These are phyloP conservation scores for Botrytis deweyae DNA, from an alignment of 2,329 filamentous ascomycete species.

Conservation along the genomic window DNA sequence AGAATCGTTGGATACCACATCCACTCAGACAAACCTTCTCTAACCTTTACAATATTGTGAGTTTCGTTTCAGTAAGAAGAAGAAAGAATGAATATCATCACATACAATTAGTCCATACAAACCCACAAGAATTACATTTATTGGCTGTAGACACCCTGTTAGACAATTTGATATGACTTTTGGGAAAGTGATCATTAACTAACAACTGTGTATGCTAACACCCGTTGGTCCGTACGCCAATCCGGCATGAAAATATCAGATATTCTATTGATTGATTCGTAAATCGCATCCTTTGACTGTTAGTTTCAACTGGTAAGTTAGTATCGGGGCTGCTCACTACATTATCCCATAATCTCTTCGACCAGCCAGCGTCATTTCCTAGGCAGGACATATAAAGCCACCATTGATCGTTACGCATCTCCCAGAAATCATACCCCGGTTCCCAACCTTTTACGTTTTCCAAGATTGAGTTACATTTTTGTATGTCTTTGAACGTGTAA, in stretches of 20 bases:
- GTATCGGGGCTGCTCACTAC: neutral
- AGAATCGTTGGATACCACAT: neutral
- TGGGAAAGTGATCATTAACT: neutral
- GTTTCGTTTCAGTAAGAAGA: neutral
- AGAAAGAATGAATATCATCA: neutral
- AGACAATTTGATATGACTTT: neutral
- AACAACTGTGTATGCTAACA: neutral
- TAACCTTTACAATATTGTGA: neutral
- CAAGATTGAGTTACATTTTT: neutral
- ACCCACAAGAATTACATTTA: neutral
- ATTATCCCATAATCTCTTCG: neutral
- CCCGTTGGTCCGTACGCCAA: neutral
- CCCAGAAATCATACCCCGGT: neutral
- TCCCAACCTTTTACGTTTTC: neutral
- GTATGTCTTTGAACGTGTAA: neutral
- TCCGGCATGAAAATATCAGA: neutral
- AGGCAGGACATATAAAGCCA: constrained; percentile 18
- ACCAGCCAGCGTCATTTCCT: constrained; percentile 14
- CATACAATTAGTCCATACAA: neutral
- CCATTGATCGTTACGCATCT: constrained; percentile 2
- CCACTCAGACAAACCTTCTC: neutral
- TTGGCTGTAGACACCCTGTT: neutral
- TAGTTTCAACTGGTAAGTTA: neutral
- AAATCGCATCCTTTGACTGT: neutral
- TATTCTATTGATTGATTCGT: neutral